Conservation (phyloP, 495 filamentous ascomycete species). For the Amphirosellinia nigrospora region DNA sequence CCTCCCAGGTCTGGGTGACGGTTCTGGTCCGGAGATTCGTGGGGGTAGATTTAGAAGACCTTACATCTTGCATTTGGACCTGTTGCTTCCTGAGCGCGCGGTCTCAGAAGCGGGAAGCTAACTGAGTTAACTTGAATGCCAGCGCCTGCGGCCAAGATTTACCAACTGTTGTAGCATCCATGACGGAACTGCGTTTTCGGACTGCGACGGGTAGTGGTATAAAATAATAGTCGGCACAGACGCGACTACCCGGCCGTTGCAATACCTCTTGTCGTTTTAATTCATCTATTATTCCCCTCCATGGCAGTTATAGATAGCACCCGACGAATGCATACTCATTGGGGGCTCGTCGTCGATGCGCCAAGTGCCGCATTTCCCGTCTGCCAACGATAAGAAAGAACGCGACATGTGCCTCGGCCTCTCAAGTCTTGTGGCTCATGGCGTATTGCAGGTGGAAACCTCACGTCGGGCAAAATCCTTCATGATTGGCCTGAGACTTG, state of each 20-base stretch:
- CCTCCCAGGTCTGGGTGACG: neutral
- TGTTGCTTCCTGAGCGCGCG: neutral
- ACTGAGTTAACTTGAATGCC: conserved; percentile 5
- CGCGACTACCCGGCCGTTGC: neutral
- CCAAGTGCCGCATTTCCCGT: conserved; percentile 10
- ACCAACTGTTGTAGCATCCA: neutral
- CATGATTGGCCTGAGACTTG: neutral
- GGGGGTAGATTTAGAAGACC: conserved; percentile 3
- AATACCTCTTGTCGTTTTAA: neutral
- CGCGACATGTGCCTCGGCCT: conserved; percentile 6
- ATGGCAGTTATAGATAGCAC: neutral
- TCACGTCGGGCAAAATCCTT: conserved; percentile 6
- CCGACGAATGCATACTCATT: too few relatives aligned
- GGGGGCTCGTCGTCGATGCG: neutral
- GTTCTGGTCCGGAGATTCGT: neutral
- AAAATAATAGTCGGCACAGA: neutral
- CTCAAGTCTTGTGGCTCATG: neutral
- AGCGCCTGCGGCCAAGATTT: neutral
- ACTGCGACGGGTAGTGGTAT: neutral
- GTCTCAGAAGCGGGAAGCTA: conserved; percentile 11
- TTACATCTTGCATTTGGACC: neutral
- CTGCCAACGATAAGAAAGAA: conserved; percentile 9
- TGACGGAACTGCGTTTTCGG: neutral
- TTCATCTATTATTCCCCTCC: neutral
- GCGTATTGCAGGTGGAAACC: conserved; percentile 5